Evolutionary conservation across 768 basidiomycete species (phyloP).

Genomic region (Tricholoma terreum): DNA sequence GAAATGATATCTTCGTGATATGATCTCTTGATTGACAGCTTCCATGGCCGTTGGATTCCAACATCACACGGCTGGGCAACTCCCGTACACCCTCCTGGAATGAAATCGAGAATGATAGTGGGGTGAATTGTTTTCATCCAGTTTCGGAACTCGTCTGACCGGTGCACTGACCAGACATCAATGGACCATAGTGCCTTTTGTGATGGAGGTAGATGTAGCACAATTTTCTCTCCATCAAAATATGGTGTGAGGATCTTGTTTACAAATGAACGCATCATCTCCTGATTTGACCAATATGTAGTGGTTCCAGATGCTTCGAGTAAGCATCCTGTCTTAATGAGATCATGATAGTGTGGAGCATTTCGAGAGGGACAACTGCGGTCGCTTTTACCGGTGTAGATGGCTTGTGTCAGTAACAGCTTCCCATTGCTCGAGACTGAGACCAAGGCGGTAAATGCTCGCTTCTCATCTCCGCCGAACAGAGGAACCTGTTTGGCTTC

Average conservation of each 20-base stretch:
- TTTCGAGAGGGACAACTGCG: not conserved
- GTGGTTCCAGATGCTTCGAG: slow-evolving; percentile 12
- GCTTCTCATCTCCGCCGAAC: slow-evolving; percentile 35
- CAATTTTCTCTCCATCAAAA: slow-evolving; percentile 9
- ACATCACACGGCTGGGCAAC: slow-evolving; percentile 32
- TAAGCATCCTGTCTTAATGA: not conserved
- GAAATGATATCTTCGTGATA: slow-evolving; percentile 30
- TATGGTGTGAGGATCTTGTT: slow-evolving; percentile 23
- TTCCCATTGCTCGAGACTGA: slow-evolving; percentile 25
- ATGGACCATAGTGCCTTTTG: slow-evolving; percentile 11
- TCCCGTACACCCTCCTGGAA: slow-evolving; percentile 33
- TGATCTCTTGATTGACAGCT: slow-evolving; percentile 27
- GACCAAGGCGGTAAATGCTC: slow-evolving; percentile 34
- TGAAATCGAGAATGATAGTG: slow-evolving; percentile 24
- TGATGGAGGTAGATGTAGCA: slow-evolving; percentile 13
- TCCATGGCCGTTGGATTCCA: slow-evolving; percentile 36
- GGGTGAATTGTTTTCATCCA: slow-evolving; percentile 27
- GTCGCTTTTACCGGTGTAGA: slow-evolving; percentile 28
- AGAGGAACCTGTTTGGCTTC: slow-evolving; percentile 31
- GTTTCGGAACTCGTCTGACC: slow-evolving; percentile 23
- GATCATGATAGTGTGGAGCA: not conserved
- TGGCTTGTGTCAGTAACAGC: slow-evolving; percentile 31
- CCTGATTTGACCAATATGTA: slow-evolving; percentile 28
- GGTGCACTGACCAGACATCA: slow-evolving; percentile 33
- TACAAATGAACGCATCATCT: slow-evolving; percentile 17